Conservation (phyloP, 73 alveolate species). For the Blepharisma japonicum region DNA sequence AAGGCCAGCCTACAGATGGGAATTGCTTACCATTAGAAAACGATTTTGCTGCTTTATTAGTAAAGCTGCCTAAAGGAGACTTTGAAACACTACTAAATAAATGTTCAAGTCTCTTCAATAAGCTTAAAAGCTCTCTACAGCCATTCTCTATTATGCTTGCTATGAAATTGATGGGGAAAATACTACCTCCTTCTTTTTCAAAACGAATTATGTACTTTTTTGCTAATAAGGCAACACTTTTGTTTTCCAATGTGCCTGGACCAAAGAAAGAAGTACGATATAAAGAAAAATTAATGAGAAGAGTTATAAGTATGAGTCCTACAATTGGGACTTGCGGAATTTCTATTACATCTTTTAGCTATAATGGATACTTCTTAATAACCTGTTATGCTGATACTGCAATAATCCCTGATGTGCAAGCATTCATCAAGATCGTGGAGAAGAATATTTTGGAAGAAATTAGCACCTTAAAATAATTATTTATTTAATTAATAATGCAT, state of each 20-base stretch:
- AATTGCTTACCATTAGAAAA: not conserved
- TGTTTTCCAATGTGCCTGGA: constrained; percentile 33
- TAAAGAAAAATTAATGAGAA: not conserved
- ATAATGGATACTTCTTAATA: not conserved
- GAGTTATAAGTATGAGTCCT: not conserved
- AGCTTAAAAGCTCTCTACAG: constrained; percentile 6
- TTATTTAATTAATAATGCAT: too few species aligned
- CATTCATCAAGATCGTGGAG: constrained; percentile 21
- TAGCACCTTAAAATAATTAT: not conserved
- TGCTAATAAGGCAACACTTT: constrained; percentile 24
- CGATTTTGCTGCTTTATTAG: constrained; percentile 24
- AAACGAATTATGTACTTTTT: not conserved
- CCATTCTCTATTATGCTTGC: constrained; percentile 5
- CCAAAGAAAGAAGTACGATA: not conserved
- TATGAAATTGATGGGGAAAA: not conserved
- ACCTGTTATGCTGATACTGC: constrained; percentile 18
- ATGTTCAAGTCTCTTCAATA: not conserved
- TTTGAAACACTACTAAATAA: not conserved
- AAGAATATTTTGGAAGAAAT: constrained; percentile 15
- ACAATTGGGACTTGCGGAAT: constrained; percentile 19
- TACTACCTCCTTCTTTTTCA: constrained; percentile 7
- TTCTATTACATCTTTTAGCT: constrained; percentile 21
- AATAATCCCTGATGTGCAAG: not conserved
- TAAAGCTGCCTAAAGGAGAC: constrained; percentile 19
- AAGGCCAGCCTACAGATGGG: constrained; percentile 32